These are phyloP conservation scores for Hyphopichia fennica DNA, from an alignment of 1,139 yeast genomes.

Conservation along the genomic window DNA sequence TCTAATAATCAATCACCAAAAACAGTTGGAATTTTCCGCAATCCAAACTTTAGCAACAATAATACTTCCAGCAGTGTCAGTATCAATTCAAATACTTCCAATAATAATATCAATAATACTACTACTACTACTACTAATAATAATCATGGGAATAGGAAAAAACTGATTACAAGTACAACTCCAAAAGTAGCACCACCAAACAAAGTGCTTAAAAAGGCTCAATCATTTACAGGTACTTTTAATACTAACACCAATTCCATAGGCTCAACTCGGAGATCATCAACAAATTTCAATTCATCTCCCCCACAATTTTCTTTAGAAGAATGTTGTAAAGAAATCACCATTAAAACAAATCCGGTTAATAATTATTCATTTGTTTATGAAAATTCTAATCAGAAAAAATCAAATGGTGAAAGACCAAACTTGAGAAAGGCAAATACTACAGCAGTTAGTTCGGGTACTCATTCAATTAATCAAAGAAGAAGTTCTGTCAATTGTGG, in stretches of 20 bases:
- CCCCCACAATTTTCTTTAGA: constrained; percentile 12
- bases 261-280: neutral
- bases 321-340: constrained; percentile 14
- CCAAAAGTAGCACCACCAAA: constrained; percentile 1
- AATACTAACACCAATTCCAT: neutral
- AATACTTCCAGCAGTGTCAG: neutral
- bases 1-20: neutral
- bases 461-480: neutral
- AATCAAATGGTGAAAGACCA: constrained; percentile 1
- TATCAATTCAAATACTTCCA: neutral
- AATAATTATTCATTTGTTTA: constrained; percentile 20
- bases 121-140: neutral
- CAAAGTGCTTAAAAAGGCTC: constrained; percentile 6
- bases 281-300: neutral
- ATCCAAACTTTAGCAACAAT: neutral
- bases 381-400: constrained; percentile 12
- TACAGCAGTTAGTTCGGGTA: constrained; percentile 4
- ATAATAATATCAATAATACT: neutral
- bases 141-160: neutral
- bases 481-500: neutral
- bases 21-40: neutral
- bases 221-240: constrained; percentile 5
- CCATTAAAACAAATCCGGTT: constrained; percentile 9
- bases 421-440: constrained; percentile 2
- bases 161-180: neutral